A percentile compares a stretch with the other conserved stretches of the same genome.
phyloP scores from a whole-genome alignment of 2,329 filamentous ascomycete species.

The Annulohypoxylon truncatum region DNA sequence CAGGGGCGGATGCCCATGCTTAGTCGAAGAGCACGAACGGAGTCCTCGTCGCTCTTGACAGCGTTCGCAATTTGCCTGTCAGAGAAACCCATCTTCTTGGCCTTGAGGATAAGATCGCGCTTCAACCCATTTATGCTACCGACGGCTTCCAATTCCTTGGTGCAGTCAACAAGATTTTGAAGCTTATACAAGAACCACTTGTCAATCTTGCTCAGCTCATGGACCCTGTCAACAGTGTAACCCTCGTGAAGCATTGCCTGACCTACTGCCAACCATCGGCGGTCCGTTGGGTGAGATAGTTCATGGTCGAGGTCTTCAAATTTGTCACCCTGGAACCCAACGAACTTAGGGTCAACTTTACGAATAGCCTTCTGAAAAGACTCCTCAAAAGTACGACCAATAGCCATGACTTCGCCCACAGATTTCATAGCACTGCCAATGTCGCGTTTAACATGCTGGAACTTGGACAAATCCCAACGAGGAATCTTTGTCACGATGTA shows the following conservation, averaged over 20 bases:
- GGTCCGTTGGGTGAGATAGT: slow-evolving; percentile 92
- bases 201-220: slow-evolving; percentile 97
- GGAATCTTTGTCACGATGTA: slow-evolving; percentile 99
- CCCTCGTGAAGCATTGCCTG: slow-evolving; percentile 98
- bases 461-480: slow-evolving; percentile 97
- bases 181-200: slow-evolving; percentile 99
- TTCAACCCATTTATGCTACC: slow-evolving; percentile 86
- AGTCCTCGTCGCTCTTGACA: slow-evolving; percentile 86
- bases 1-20: slow-evolving; percentile 91
- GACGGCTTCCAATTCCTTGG: slow-evolving; percentile 83
- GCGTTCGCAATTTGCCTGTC: slow-evolving; percentile 93
- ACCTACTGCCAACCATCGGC: slow-evolving; percentile 95
- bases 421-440: slow-evolving; percentile 99
- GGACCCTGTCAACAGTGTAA: slow-evolving; percentile 91
- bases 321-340: slow-evolving; percentile 94
- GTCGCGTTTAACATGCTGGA: slow-evolving; percentile 97
- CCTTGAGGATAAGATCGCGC: slow-evolving; percentile 87
- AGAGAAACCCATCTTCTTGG: slow-evolving; percentile 98
- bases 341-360: slow-evolving; percentile 90
- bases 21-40: slow-evolving; percentile 86
- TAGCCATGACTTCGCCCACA: slow-evolving; percentile 99
- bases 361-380: slow-evolving; percentile 99
- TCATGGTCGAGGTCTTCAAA: slow-evolving; percentile 94
- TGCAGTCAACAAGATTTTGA: slow-evolving; percentile 94
- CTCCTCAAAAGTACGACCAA: slow-evolving; percentile 97